Percentiles rank a stretch among this genome's conserved stretches.
Conservation (phyloP, 768 basidiomycete species). For the Lactifluus volemus region DNA sequence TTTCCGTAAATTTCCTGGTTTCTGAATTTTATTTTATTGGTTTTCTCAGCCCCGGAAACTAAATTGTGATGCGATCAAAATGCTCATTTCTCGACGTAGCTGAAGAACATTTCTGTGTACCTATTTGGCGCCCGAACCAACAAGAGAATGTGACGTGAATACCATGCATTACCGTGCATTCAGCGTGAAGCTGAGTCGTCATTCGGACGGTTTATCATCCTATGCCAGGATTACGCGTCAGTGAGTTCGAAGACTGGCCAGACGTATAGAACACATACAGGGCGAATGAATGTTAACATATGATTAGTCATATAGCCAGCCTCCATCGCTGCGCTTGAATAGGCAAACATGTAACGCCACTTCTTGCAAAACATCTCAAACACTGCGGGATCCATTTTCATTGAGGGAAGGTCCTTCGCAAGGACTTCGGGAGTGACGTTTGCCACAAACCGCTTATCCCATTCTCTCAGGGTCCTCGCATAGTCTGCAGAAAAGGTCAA, state of each 20-base stretch:
- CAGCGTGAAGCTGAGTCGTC: too few relatives aligned
- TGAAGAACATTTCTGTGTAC: too few relatives aligned
- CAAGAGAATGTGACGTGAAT: too few relatives aligned
- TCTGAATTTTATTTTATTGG: too few relatives aligned
- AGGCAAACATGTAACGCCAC: constrained; percentile 73
- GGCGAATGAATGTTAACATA: constrained; percentile 63
- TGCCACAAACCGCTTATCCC: constrained; percentile 25
- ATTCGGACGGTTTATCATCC: not conserved
- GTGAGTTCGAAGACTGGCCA: not conserved
- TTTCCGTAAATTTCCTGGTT: too few relatives aligned
- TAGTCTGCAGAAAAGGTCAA: constrained; percentile 12
- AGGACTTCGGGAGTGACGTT: constrained; percentile 51
- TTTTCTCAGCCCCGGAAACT: too few relatives aligned
- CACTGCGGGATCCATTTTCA: constrained; percentile 39
- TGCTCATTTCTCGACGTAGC: too few relatives aligned
- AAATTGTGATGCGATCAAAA: too few relatives aligned
- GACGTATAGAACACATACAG: constrained; percentile 28
- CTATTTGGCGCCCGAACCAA: too few relatives aligned
- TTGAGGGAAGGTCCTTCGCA: constrained; percentile 46
- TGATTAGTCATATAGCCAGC: constrained; percentile 71
- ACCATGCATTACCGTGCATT: too few relatives aligned
- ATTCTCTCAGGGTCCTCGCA: constrained; percentile 23
- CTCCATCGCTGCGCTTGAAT: constrained; percentile 66
- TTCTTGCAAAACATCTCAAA: constrained; percentile 64
- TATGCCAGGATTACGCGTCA: not conserved